Evolutionary conservation across 352 stramenopile genomes (phyloP), one percentile per base, ranked within the genome.

Genomic region (Phytophthora fragariae): DNA sequence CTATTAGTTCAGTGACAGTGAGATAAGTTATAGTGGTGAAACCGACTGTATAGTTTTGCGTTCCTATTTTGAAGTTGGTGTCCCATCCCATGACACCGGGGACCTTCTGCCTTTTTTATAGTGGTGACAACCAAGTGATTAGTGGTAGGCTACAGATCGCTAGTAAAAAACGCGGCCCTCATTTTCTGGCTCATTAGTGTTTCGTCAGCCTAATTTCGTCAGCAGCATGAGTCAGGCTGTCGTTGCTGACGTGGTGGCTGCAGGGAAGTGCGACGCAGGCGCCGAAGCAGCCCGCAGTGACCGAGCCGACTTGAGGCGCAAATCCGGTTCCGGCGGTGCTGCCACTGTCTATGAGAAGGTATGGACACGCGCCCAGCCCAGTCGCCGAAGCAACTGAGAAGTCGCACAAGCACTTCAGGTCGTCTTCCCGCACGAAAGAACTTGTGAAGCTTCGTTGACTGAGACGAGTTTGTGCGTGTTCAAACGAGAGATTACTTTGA

Each of bases 251-350:
- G 41, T 41, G 14, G 41, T 56, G 3, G 57, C 57, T 65, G 59
- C 59, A 65, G 29, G 59, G 46, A 65, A 56, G 47, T 39, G 59
- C 46, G 46, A 24, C 19, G 14, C 54, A 9, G 1, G 52, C 27
- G 2, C 24, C 14, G 35, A 41, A 41, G 35, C 35, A 2, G 12
- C 14, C 6, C 14, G 24, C 15, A 11, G 21, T 24, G 37, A 0
- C 37, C 39, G 39, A 50, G 39, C 53, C 39, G 57, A 37, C 21
- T 55, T 63, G 41, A 63, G 15, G 19, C 56, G 57, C 57, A 54
- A 63, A 63, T 63, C 57, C 46, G 39, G 12, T 63, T 56, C 27
- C 8, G 44, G 41, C 21, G 29, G n/a, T 57, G 44, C 44, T 44
- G 24, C 46, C 14, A 24, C 35, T 39, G 35, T 44, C 37, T 44